Base-by-base conservation (phyloP, 108 stramenopile genomes). In the Pseudonitzschia delicatissima region DNA sequence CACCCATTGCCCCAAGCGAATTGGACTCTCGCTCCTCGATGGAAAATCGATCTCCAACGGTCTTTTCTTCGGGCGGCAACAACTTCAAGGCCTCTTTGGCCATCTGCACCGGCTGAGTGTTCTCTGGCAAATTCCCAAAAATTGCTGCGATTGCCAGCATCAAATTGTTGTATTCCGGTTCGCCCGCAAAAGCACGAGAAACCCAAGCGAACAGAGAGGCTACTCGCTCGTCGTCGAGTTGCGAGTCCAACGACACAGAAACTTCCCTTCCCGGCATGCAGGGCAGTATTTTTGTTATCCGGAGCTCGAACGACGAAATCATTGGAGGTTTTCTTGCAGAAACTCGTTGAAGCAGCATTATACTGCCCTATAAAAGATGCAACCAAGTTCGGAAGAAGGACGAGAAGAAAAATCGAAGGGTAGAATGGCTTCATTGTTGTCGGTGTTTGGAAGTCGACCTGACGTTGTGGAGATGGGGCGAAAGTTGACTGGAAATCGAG, bases 1-100 rank as follows among this genome's bases (percentile, higher is more conserved):
- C 82, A 18, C 87, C 87, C 87, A 88, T 89, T 27, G 88, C 88
- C 17, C 88, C 88, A 44, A 89, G 37, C 21, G 80, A 82, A 45
- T 82, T 80, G 34, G 74, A 55, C 44, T 89, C 88, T n/a, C 88
- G 57, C 39, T 86, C 79, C 55, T 62, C 36, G 36, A 77, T 66
- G 1, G 77, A 51, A 64, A 84, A 77, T 9, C 63, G 45, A 40
- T 79, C 81, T 7, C 87, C 87, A 11, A 82, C 35, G 28, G 57
- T 40, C 47, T 58, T 40, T 45, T 86, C 79, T 69, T 85, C 87
- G 64, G 64, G 74, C 35, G 75, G 71, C 52, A 71, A 59, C 25
- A 62, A 57, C 42, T 75, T 69, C 51, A 77, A 34, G 3, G 88
- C 85, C 51, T 71, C 62, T 45, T 77, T 71, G 50, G 77, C 44